These are phyloP conservation scores for Talaromyces verruculosus DNA, from an alignment of 2,329 filamentous ascomycete species.

Conservation along the genomic window DNA sequence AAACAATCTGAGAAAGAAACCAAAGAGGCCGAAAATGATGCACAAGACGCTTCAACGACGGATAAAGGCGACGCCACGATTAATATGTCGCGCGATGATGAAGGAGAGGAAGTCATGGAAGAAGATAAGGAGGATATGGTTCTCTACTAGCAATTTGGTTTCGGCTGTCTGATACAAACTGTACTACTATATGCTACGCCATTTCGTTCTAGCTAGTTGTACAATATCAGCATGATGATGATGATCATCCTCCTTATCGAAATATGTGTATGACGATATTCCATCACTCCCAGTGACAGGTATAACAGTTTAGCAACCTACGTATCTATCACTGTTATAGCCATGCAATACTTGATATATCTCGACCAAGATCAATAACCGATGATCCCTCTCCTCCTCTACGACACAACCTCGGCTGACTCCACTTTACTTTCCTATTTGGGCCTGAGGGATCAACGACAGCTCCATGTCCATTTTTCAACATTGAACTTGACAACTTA, in stretches of 20 bases:
- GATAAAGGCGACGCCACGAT: conserved; percentile 37
- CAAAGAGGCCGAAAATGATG: conserved; percentile 18
- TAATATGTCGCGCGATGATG: conserved; percentile 56
- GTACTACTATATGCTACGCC: neutral
- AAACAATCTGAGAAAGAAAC: conserved; percentile 20
- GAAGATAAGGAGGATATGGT: conserved; percentile 88
- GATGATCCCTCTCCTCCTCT: neutral
- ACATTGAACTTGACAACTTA: neutral
- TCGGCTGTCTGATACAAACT: conserved; percentile 50
- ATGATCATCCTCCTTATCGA: neutral
- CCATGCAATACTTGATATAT: neutral
- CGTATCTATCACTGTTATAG: neutral
- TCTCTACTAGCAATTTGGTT: conserved; percentile 63
- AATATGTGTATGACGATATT: neutral
- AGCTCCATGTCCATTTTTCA: neutral
- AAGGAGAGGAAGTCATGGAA: conserved; percentile 73
- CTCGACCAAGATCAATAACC: neutral
- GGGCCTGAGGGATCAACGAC: neutral
- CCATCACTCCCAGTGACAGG: neutral
- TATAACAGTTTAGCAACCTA: neutral
- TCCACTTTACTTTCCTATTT: conserved; percentile 3
- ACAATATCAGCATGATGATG: neutral
- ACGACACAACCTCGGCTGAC: conserved; percentile 7
- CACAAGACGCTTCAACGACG: conserved; percentile 28
- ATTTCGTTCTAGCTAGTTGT: neutral